A percentile compares a stretch with the other conserved stretches of the same genome.
phyloP scores from a whole-genome alignment of 441 rosid genomes.

The Populus trichocarpa region DNA sequence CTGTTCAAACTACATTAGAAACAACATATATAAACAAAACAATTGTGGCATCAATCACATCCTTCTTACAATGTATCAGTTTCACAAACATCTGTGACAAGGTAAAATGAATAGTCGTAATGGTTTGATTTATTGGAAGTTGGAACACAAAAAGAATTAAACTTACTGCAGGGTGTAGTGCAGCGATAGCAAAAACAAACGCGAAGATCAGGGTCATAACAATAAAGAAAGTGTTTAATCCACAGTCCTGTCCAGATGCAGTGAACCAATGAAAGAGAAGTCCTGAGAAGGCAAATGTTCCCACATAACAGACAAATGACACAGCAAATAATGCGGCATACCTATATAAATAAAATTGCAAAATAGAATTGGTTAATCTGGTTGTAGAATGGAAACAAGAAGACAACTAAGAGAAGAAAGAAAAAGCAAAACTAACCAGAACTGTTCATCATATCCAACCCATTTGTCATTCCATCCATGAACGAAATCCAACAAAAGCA shows the following conservation, averaged over 20 bases:
- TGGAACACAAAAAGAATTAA: constrained; percentile 3
- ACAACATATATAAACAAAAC: neutral
- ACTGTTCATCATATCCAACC: constrained; percentile 91
- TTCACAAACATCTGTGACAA: neutral
- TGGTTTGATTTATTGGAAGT: neutral
- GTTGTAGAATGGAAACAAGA: neutral
- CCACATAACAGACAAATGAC: constrained; percentile 77
- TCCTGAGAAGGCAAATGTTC: constrained; percentile 83
- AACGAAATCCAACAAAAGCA: constrained; percentile 93
- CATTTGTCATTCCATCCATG: constrained; percentile 98
- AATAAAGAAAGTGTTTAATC: constrained; percentile 80
- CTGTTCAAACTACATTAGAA: neutral
- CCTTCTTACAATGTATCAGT: neutral
- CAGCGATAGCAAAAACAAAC: constrained; percentile 66
- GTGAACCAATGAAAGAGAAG: constrained; percentile 93
- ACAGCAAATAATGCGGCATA: constrained; percentile 66
- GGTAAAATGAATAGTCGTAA: neutral
- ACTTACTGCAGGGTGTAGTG: constrained; percentile 91
- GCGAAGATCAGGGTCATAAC: constrained; percentile 61
- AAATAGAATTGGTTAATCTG: constrained; percentile 4
- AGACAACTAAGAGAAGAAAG: neutral
- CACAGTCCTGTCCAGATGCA: constrained; percentile 96
- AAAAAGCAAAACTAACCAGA: constrained; percentile 61
- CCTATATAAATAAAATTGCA: constrained; percentile 40
- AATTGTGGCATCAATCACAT: neutral